Evolutionary conservation across 1,284 basidiomycete genomes (phyloP).

Genomic region (Neolentinus lepideus): DNA sequence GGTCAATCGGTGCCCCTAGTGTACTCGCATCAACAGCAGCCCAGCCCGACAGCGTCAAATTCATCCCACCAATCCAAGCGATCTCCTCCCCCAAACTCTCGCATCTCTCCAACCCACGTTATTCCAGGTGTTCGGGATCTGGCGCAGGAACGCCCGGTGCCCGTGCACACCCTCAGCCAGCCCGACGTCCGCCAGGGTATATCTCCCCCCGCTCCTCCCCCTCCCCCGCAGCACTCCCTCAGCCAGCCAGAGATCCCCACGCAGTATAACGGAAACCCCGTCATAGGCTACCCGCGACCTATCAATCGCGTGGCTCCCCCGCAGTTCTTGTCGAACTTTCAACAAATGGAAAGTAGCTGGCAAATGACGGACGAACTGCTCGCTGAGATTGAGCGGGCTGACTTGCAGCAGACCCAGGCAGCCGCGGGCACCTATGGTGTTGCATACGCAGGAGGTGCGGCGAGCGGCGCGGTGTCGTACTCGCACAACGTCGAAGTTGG

Average conservation of each 20-base stretch:
- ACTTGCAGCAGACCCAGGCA: slow-evolving; percentile 29
- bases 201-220: slow-evolving; percentile 12
- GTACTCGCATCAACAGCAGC: slow-evolving; percentile 39
- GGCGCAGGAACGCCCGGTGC: slow-evolving; percentile 22
- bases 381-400: slow-evolving; percentile 60
- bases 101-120: slow-evolving; percentile 22
- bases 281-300: slow-evolving; percentile 49
- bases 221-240: slow-evolving; percentile 22
- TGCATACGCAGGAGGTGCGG: slow-evolving; percentile 44
- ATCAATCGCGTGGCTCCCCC: slow-evolving; percentile 44
- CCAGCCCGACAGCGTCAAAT: slow-evolving; percentile 50
- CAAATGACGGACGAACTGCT: slow-evolving; percentile 62
- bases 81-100: slow-evolving; percentile 32
- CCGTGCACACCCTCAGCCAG: slow-evolving; percentile 20
- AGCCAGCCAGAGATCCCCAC: slow-evolving; percentile 28
- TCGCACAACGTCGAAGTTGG: slow-evolving; percentile 20
- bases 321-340: slow-evolving; percentile 44
- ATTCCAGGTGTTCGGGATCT: slow-evolving; percentile 15
- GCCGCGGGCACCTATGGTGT: slow-evolving; percentile 40
- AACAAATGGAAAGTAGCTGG: slow-evolving; percentile 48
- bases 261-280: slow-evolving; percentile 16
- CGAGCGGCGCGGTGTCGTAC: slow-evolving; percentile 18
- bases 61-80: slow-evolving; percentile 32
- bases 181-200: slow-evolving; percentile 17
- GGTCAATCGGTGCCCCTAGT: slow-evolving; percentile 56